These are phyloP conservation scores for Nicotiana tomentosiformis DNA, from an alignment of 257 asterid species.

Conservation along the genomic window DNA sequence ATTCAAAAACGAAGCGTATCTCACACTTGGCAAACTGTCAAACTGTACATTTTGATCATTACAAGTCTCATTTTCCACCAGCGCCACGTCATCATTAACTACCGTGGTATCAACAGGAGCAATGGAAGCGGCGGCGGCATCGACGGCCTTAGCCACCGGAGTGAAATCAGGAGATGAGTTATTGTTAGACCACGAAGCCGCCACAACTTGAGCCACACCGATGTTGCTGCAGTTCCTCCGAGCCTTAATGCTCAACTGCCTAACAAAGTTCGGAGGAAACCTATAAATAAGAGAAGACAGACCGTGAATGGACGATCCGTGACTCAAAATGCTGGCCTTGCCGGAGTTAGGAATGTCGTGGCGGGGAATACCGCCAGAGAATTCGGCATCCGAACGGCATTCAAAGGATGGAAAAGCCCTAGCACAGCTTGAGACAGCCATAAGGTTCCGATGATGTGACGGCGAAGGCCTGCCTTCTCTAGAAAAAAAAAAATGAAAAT, in stretches of 20 bases:
- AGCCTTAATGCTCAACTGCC: slow-evolving; percentile 96
- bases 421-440: slow-evolving; percentile 78
- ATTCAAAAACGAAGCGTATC: slow-evolving; percentile 60
- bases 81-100: slow-evolving; percentile 23
- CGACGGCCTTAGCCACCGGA: slow-evolving; percentile 71
- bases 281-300: slow-evolving; percentile 55
- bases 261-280: slow-evolving; percentile 93
- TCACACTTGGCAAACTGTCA: slow-evolving; percentile 34
- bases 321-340: slow-evolving; percentile 23
- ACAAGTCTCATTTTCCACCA: slow-evolving; percentile 24
- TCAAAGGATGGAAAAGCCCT: slow-evolving; percentile 61
- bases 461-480: background rate
- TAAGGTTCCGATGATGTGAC: slow-evolving; percentile 12
- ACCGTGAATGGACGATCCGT: slow-evolving; percentile 28
- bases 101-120: slow-evolving; percentile 27
- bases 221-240: slow-evolving; percentile 94
- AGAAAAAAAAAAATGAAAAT: background rate
- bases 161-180: slow-evolving; percentile 23
- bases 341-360: slow-evolving; percentile 24
- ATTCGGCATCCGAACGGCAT: slow-evolving; percentile 83
- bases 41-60: slow-evolving; percentile 44
- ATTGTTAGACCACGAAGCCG: slow-evolving; percentile 95
- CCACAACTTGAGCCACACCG: slow-evolving; percentile 95
- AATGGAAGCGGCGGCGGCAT: slow-evolving; percentile 44
- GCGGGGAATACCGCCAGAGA: slow-evolving; percentile 35